A percentile compares a stretch with the other conserved stretches of the same genome.
Conservation (phyloP, 75 land plant genomes). For the Pinus albicaulis region DNA sequence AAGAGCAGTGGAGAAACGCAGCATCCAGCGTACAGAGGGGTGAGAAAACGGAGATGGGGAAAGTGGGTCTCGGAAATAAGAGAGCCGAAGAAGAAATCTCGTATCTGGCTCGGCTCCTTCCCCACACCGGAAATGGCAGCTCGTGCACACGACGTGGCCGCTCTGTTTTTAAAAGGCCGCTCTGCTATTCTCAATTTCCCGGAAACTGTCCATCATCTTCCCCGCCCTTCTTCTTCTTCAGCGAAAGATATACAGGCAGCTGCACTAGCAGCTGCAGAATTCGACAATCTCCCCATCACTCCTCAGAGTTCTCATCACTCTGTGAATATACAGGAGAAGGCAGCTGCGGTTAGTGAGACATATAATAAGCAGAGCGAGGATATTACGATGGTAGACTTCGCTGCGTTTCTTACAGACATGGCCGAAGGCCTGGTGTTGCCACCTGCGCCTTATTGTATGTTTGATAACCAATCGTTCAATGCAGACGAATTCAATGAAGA, state of each 20-base stretch:
- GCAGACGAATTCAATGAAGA: no score
- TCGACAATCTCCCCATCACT: no score
- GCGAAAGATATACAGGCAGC: constrained; percentile 9
- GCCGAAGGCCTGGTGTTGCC: no score
- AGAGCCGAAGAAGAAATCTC: constrained; percentile 22
- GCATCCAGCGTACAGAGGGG: constrained; percentile 30
- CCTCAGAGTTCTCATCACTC: no score
- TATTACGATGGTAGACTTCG: no score
- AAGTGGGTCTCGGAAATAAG: constrained; percentile 38
- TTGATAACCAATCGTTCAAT: no score
- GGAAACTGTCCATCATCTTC: constrained; percentile 5
- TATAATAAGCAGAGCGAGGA: no score
- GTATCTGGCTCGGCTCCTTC: constrained; percentile 41
- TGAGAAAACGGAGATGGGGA: constrained; percentile 33
- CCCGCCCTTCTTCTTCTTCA: neutral
- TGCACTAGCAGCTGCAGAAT: neutral
- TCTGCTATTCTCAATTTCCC: constrained; percentile 30
- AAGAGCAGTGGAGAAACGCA: neutral
- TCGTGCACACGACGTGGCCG: constrained; percentile 31
- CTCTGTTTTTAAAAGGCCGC: constrained; percentile 16
- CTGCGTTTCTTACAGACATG: no score
- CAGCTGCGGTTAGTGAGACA: no score
- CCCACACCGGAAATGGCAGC: constrained; percentile 41
- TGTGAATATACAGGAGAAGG: no score
- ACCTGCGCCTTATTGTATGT: no score